Evolutionary conservation across 768 basidiomycete species (phyloP).

Genomic region (Lactarius sp.): DNA sequence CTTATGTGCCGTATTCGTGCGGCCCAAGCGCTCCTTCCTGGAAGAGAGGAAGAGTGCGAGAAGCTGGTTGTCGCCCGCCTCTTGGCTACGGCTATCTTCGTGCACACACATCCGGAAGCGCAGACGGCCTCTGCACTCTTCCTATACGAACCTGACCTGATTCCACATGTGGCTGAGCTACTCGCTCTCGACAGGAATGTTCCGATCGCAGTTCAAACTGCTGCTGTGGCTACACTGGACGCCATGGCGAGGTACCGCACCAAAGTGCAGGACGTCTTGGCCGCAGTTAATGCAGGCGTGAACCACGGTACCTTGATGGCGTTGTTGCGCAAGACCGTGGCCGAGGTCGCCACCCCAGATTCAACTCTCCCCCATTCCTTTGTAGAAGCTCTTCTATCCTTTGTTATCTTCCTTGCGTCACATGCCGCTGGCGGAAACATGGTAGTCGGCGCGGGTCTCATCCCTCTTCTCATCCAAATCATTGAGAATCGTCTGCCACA

Average conservation of each 20-base stretch:
- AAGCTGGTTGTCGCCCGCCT: conserved; percentile 79
- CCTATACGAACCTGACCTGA: conserved; percentile 91
- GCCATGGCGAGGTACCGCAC: conserved; percentile 80
- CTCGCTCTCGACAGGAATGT: conserved; percentile 75
- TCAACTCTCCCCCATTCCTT: conserved; percentile 68
- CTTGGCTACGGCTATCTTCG: conserved; percentile 86
- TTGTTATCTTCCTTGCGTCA: conserved; percentile 83
- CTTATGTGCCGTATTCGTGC: conserved; percentile 81
- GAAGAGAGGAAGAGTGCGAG: conserved; percentile 58
- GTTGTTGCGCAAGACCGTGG: conserved; percentile 74
- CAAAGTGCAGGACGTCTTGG: conserved; percentile 81
- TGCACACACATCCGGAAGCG: conserved; percentile 77
- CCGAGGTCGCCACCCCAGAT: conserved; percentile 61
- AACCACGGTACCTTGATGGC: conserved; percentile 95
- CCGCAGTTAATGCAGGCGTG: conserved; percentile 89
- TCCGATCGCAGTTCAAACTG: conserved; percentile 68
- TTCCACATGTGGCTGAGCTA: conserved; percentile 83
- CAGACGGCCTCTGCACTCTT: conserved; percentile 79
- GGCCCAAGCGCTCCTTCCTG: conserved; percentile 60
- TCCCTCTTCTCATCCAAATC: conserved; percentile 84
- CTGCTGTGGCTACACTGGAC: conserved; percentile 86
- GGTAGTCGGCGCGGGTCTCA: conserved; percentile 90
- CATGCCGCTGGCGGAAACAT: conserved; percentile 84
- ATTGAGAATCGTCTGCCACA: conserved; percentile 71
- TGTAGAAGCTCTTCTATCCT: conserved; percentile 78